A percentile compares a stretch with the other conserved stretches of the same genome.
These are phyloP conservation scores for Posidonia oceanica DNA, from an alignment of 116 monocot species.

Conservation along the genomic window DNA sequence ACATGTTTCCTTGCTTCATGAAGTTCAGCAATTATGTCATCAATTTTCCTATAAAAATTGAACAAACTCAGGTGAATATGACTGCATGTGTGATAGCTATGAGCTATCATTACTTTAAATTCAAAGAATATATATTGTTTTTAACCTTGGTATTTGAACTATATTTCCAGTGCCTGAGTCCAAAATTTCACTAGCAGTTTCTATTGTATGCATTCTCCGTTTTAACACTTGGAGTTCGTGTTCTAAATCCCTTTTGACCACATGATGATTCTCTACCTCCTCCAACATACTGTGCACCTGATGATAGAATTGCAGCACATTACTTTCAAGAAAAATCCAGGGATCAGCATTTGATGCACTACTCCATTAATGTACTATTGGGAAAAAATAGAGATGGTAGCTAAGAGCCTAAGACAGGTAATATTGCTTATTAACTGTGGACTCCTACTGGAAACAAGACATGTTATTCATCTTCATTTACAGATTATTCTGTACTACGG, in stretches of 20 bases:
- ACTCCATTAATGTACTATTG: no score
- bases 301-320: neutral
- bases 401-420: neutral
- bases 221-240: constrained; percentile 30
- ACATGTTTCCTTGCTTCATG: constrained; percentile 32
- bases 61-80: neutral
- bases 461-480: no score
- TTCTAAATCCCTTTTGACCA: constrained; percentile 34
- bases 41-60: constrained; percentile 21
- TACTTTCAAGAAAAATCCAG: neutral
- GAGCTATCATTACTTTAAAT: neutral
- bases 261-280: constrained; percentile 34
- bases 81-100: neutral
- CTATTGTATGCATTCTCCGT: constrained; percentile 22
- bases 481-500: no score
- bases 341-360: neutral
- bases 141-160: constrained; percentile 20
- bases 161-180: constrained; percentile 13
- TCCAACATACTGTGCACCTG: constrained; percentile 55
- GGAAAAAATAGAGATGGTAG: neutral
- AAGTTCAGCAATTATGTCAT: constrained; percentile 25
- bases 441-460: no score
- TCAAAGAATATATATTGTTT: neutral
- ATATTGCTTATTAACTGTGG: neutral
- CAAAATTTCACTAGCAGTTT: constrained; percentile 25